Conservation (phyloP, 2,329 filamentous ascomycete genomes). For the Orbilia ellipsospora region DNA sequence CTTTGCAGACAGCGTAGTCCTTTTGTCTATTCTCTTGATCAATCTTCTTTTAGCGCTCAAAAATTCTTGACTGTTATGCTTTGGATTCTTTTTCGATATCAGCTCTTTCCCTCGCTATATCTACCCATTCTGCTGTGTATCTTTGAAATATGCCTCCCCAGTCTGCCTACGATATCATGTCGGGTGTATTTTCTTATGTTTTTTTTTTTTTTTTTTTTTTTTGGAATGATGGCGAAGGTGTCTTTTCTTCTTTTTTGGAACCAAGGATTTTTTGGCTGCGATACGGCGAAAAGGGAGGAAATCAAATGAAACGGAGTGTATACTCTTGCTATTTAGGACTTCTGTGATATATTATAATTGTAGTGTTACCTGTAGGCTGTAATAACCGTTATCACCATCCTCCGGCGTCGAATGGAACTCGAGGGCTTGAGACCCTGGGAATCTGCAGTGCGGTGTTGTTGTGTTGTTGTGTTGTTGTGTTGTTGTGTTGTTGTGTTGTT, state of each 20-base stretch:
- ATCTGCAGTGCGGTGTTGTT: too few relatives aligned
- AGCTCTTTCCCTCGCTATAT: neutral
- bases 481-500: neutral
- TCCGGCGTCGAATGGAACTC: too few relatives aligned
- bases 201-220: neutral
- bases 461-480: neutral
- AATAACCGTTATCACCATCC: neutral
- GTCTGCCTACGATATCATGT: conserved; percentile 7
- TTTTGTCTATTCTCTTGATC: neutral
- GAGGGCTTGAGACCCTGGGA: too few relatives aligned
- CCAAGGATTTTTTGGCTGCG: neutral
- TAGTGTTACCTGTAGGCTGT: neutral
- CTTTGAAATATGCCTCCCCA: too few relatives aligned
- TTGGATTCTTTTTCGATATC: neutral
- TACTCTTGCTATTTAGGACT: too few relatives aligned
- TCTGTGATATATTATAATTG: too few relatives aligned
- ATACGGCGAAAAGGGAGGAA: conserved; percentile 24
- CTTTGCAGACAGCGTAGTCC: neutral
- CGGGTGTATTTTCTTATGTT: conserved; percentile 13
- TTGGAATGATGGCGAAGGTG: conserved; percentile 25
- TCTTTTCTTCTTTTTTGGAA: conserved; percentile 6
- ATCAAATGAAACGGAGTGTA: neutral
- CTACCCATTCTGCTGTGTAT: neutral
- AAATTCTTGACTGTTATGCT: neutral
- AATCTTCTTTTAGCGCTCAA: conserved; percentile 11